Percentiles rank a stretch among this genome's conserved stretches.
Evolutionary conservation across 148 eudicot species (phyloP).

Genomic region (Polygonum maritimum): DNA sequence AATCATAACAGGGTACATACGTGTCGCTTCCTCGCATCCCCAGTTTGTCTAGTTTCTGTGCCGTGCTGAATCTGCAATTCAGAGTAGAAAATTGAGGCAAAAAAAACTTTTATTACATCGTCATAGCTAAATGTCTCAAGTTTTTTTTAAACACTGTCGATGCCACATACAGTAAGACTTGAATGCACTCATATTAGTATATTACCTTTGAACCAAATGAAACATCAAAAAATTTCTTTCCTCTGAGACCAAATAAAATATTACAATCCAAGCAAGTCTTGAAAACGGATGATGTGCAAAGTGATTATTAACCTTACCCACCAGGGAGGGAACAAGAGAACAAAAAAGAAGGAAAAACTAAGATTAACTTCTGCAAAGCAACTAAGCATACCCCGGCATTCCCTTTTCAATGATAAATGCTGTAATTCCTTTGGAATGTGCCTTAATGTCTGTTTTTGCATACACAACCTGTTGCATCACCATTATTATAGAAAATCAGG

Average conservation of each 20-base stretch:
- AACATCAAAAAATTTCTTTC: background rate
- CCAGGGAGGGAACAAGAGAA: background rate
- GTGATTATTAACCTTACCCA: background rate
- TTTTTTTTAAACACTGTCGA: background rate
- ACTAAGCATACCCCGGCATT: conserved; percentile 65
- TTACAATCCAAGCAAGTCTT: conserved; percentile 1
- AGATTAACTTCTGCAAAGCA: background rate
- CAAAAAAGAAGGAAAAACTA: background rate
- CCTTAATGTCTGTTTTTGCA: conserved; percentile 73
- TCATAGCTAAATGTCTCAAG: background rate
- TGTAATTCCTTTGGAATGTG: conserved; percentile 89
- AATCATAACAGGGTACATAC: conserved; percentile 38
- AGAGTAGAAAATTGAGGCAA: conserved; percentile 10
- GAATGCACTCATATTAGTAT: background rate
- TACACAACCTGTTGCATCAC: conserved; percentile 62
- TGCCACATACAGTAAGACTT: background rate
- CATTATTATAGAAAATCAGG: background rate
- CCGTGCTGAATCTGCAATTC: conserved; percentile 86
- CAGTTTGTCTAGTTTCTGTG: conserved; percentile 96
- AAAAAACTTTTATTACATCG: background rate
- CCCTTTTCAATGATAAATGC: conserved; percentile 96
- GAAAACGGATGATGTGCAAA: background rate
- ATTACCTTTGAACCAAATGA: background rate
- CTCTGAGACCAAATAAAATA: background rate
- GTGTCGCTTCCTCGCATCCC: conserved; percentile 99